Percentiles rank a stretch among this genome's conserved stretches.
Evolutionary conservation across 1,284 basidiomycete species (phyloP).

Genomic region (Lentinula novae-zelandiae): DNA sequence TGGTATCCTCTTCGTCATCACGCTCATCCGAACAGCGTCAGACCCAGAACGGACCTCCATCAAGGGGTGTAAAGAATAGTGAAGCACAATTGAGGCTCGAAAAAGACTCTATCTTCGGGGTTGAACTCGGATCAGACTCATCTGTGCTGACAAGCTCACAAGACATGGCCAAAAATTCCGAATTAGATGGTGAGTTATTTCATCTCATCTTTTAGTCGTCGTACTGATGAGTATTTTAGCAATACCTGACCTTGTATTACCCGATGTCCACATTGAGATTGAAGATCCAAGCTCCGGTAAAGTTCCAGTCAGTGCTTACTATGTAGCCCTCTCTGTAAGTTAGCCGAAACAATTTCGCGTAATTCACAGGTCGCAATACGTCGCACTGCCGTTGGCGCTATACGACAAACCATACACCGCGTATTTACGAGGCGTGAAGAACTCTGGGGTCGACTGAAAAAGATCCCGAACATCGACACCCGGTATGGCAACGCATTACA

Average conservation of each 20-base stretch:
- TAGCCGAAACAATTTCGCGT: not conserved
- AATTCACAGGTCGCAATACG: not conserved
- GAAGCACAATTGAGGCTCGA: not conserved
- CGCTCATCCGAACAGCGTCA: not conserved
- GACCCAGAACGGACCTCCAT: not conserved
- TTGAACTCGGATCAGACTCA: not conserved
- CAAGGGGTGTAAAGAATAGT: not conserved
- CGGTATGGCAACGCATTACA: not conserved
- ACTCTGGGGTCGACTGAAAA: conserved; percentile 1
- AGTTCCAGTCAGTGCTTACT: not conserved
- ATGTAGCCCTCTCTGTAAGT: too few species aligned
- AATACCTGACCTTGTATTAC: not conserved
- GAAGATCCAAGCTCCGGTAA: conserved; percentile 5
- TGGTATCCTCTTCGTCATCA: not conserved
- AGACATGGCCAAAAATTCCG: not conserved
- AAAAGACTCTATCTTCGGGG: not conserved
- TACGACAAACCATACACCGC: conserved; percentile 3
- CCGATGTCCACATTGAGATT: conserved; percentile 2
- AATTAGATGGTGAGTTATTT: not conserved
- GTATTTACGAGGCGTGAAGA: conserved; percentile 2
- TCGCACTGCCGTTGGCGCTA: not conserved
- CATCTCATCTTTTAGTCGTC: not conserved
- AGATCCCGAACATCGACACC: not conserved
- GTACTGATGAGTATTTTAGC: not conserved
- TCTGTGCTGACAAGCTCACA: not conserved